Percentiles rank a stretch among this genome's conserved stretches.
phyloP scores from a whole-genome alignment of 257 asterid species.

The Nicotiana tomentosiformis region DNA sequence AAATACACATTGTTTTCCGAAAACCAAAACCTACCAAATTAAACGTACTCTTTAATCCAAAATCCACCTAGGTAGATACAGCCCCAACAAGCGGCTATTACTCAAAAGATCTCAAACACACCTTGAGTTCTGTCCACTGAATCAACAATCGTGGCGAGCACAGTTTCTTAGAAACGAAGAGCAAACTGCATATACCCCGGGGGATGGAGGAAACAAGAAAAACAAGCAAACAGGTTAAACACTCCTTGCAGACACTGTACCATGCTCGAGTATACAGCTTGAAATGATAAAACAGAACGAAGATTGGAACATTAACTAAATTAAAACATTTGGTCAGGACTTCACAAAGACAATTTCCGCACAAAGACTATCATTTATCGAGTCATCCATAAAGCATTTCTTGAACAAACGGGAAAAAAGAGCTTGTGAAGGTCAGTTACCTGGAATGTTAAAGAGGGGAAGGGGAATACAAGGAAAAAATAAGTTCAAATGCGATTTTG shows the following conservation, averaged over 20 bases:
- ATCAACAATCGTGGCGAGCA: not conserved
- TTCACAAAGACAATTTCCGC: not conserved
- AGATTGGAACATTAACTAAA: conserved; percentile 3
- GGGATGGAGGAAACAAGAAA: not conserved
- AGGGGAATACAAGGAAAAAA: not conserved
- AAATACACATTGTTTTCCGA: not conserved
- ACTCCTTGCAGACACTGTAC: not conserved
- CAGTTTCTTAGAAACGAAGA: not conserved
- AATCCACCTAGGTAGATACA: not conserved
- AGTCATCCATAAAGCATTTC: not conserved
- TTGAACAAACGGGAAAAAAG: not conserved
- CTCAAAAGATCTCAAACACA: not conserved
- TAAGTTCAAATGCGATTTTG: not conserved
- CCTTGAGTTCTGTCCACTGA: not conserved
- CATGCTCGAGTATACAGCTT: not conserved
- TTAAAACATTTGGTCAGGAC: not conserved
- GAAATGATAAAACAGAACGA: not conserved
- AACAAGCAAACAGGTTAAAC: not conserved
- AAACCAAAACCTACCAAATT: not conserved
- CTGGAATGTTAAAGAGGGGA: not conserved
- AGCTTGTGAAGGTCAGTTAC: not conserved
- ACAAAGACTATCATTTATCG: not conserved
- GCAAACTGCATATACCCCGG: not conserved
- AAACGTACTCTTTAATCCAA: not conserved
- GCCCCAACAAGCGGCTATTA: not conserved